Base-by-base conservation (phyloP, 2,329 filamentous ascomycete species). In the Lecanicillium sp. region DNA sequence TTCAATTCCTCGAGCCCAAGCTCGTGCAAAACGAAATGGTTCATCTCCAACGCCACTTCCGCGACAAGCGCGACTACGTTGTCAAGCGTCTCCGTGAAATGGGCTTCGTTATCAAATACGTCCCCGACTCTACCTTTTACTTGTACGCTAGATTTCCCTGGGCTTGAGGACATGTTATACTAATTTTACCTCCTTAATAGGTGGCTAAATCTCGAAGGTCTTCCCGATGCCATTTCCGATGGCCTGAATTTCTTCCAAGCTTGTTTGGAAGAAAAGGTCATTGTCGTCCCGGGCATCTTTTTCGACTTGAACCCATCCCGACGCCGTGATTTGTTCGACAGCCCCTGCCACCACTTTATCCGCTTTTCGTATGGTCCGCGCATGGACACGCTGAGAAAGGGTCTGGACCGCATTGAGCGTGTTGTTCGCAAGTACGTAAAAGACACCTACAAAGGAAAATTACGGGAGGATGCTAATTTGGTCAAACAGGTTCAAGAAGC, bases 231-330 rank as follows among this genome's bases (percentile, higher is more conserved):
- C 45, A 94, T 96, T 59, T 82, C 84, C 43, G 90, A 96, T 58
- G 90, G 90, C 8, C 69, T 96, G 54, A 95, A 94, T 68, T 96
- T 96, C 74, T 95, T 96, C 78, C 80, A 92, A 59, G 88, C 88
- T 20, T 92, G 92, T 56, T 68, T 96, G 32, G 79, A 85, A 54
- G 88, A 95, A 70, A 94, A 94, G 72, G 86, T 94, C 49, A 95
- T 95, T 55, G 88, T 95, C 14, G 90, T 96, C 4, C 90, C 90
- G 0, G 90, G 90, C 43, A 96, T 96, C 61, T 96, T 96, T 74
- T 96, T 96, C 59, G 90, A 96, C 55, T 65, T 96, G 47, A 96
- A 96, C 67, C 90, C 90, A 4, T 83, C 84, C 27, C 83, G 87
- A 59, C 75, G 90, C 48, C 75, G 90, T 57, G 90, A 96, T 60